A percentile compares a stretch with the other conserved stretches of the same genome.
Evolutionary conservation across 345 rosid genomes (phyloP).

Genomic region (Luvunga scandens): DNA sequence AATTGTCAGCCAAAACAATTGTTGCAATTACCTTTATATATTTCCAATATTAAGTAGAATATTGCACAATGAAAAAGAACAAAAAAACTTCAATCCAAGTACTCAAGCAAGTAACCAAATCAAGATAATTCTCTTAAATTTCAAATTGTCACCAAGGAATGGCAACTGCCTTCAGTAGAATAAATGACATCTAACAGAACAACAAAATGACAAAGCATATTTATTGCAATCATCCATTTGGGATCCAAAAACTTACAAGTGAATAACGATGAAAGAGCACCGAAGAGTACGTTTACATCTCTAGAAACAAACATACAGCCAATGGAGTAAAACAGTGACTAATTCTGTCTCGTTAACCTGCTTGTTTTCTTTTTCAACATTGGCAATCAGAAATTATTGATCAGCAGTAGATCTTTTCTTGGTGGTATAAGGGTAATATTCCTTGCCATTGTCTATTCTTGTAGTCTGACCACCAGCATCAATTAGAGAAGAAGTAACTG

Average conservation of each 20-base stretch:
- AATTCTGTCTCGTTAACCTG: constrained; percentile 5
- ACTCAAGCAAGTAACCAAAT: background rate
- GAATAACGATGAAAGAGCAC: constrained; percentile 17
- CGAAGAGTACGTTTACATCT: constrained; percentile 39
- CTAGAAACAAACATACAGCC: constrained; percentile 28
- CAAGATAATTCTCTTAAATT: background rate
- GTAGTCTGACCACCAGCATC: constrained; percentile 95
- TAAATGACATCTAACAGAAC: background rate
- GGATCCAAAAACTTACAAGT: constrained; percentile 8
- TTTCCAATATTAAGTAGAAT: background rate
- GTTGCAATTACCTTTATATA: background rate
- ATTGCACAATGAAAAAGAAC: background rate
- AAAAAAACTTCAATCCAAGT: background rate
- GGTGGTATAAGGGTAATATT: constrained; percentile 86
- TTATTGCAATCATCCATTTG: constrained; percentile 24
- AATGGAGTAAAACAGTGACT: constrained; percentile 9
- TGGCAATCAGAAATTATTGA: constrained; percentile 28
- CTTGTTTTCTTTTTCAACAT: constrained; percentile 11
- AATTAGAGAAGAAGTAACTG: constrained; percentile 74
- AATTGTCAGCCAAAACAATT: background rate
- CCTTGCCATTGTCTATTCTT: constrained; percentile 83
- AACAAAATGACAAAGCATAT: constrained; percentile 15
- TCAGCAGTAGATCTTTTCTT: constrained; percentile 69
- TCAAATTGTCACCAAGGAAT: background rate
- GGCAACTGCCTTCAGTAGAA: background rate